A percentile compares a stretch with the other conserved stretches of the same genome.
Conservation (phyloP, 2,329 filamentous ascomycete genomes). For the Beauveria brongniartii region DNA sequence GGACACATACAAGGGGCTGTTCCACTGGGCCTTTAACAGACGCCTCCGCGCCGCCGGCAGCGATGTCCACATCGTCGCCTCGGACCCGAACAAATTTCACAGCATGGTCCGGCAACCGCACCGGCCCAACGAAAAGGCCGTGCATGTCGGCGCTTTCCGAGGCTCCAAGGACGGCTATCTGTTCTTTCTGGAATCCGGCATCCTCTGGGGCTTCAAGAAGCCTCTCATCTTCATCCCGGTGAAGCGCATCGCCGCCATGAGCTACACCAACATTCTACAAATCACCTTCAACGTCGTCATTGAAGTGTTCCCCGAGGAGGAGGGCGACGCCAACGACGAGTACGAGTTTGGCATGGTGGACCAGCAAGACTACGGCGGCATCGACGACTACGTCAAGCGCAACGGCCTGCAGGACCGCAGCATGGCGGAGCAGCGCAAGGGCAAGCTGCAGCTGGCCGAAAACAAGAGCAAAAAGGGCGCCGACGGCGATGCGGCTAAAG, state of each 20-base stretch:
- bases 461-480: slow-evolving; percentile 43
- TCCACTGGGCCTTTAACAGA: slow-evolving; percentile 52
- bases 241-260: slow-evolving; percentile 52
- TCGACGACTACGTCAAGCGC: slow-evolving; percentile 55
- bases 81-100: slow-evolving; percentile 50
- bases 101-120: slow-evolving; percentile 49
- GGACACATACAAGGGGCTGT: slow-evolving; percentile 49
- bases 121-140: slow-evolving; percentile 52
- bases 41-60: slow-evolving; percentile 43
- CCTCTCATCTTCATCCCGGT: slow-evolving; percentile 57
- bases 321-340: slow-evolving; percentile 46
- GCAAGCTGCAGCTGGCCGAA: slow-evolving; percentile 53
- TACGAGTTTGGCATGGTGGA: slow-evolving; percentile 63
- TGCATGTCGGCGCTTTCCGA: slow-evolving; percentile 58
- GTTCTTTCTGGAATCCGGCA: slow-evolving; percentile 59
- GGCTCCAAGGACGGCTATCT: slow-evolving; percentile 62
- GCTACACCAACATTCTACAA: slow-evolving; percentile 59
- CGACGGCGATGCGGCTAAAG: slow-evolving; percentile 27
- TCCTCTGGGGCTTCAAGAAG: slow-evolving; percentile 65
- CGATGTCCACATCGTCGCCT: slow-evolving; percentile 38
- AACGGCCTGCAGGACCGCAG: slow-evolving; percentile 58
- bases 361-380: slow-evolving; percentile 57
- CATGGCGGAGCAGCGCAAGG: slow-evolving; percentile 60
- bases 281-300: slow-evolving; percentile 61
- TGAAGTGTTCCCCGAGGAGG: slow-evolving; percentile 44